These are phyloP conservation scores for Medicago lupulina DNA, from an alignment of 306 rosid genomes.

Conservation along the genomic window DNA sequence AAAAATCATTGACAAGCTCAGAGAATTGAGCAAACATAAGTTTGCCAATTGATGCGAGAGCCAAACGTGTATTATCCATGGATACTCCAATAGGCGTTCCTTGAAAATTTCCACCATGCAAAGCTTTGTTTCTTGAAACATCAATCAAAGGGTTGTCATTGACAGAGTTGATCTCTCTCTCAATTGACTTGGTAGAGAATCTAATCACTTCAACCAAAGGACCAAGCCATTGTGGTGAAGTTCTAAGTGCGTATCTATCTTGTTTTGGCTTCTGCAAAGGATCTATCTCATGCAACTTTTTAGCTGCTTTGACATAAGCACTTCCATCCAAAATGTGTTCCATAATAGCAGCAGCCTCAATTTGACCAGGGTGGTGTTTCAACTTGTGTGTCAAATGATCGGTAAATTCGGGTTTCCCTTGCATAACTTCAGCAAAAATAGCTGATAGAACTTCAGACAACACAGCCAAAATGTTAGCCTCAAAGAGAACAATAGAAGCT, in stretches of 20 bases:
- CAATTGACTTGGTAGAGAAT: constrained; percentile 81
- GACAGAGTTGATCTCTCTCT: constrained; percentile 89
- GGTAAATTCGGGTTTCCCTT: constrained; percentile 87
- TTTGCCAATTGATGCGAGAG: constrained; percentile 82
- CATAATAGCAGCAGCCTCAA: constrained; percentile 97
- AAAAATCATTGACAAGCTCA: constrained; percentile 82
- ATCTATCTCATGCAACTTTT: constrained; percentile 75
- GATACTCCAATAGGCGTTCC: constrained; percentile 97
- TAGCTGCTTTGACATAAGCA: constrained; percentile 72
- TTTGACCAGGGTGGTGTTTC: constrained; percentile 95
- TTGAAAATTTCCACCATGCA: constrained; percentile 93
- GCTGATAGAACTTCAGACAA: constrained; percentile 78
- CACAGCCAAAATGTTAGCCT: constrained; percentile 68
- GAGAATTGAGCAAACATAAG: constrained; percentile 92
- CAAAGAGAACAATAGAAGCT: constrained; percentile 83
- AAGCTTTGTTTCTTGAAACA: constrained; percentile 87
- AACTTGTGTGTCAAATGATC: constrained; percentile 89
- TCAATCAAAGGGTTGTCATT: constrained; percentile 91
- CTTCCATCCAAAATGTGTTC: constrained; percentile 92
- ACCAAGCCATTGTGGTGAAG: constrained; percentile 96
- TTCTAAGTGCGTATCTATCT: constrained; percentile 85
- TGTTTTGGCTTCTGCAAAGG: constrained; percentile 88
- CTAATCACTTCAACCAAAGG: constrained; percentile 83
- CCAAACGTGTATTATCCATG: constrained; percentile 93
- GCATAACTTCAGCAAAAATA: constrained; percentile 85